These are phyloP conservation scores for Colletotrichum shisoi DNA, from an alignment of 2,329 filamentous ascomycete species.

Conservation along the genomic window DNA sequence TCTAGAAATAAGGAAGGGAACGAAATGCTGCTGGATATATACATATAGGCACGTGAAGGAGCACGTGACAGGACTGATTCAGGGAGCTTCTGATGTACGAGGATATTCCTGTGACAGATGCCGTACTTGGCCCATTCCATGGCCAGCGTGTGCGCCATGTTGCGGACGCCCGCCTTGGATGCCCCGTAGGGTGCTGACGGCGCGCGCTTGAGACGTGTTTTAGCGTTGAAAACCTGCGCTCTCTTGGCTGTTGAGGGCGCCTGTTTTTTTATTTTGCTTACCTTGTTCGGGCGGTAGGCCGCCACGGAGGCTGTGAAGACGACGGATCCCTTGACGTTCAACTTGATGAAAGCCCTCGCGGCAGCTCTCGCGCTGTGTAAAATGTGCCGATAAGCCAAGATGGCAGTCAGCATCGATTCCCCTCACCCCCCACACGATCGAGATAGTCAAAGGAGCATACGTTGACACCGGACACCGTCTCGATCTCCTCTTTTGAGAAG, in stretches of 20 bases:
- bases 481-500: constrained; percentile 45
- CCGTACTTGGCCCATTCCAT: constrained; percentile 60
- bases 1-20: no score
- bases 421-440: neutral
- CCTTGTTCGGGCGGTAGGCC: constrained; percentile 57
- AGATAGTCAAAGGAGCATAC: constrained; percentile 3
- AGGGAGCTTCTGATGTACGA: no score
- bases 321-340: constrained; percentile 49
- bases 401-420: neutral
- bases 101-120: no score
- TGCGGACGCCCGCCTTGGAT: constrained; percentile 55
- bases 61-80: no score
- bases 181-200: constrained; percentile 60
- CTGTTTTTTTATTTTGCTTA: constrained; percentile 15
- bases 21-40: no score
- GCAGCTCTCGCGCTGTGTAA: constrained; percentile 58
- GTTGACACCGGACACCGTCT: constrained; percentile 44
- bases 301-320: constrained; percentile 60
- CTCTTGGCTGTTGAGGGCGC: neutral
- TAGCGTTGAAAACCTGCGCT: neutral
- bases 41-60: no score
- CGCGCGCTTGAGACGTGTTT: constrained; percentile 47
- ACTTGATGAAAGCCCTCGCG: constrained; percentile 53
- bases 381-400: constrained; percentile 57
- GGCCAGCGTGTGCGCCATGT: constrained; percentile 53